Evolutionary conservation across 2,329 filamentous ascomycete species (phyloP).

Genomic region (Magnaporthales sp.): DNA sequence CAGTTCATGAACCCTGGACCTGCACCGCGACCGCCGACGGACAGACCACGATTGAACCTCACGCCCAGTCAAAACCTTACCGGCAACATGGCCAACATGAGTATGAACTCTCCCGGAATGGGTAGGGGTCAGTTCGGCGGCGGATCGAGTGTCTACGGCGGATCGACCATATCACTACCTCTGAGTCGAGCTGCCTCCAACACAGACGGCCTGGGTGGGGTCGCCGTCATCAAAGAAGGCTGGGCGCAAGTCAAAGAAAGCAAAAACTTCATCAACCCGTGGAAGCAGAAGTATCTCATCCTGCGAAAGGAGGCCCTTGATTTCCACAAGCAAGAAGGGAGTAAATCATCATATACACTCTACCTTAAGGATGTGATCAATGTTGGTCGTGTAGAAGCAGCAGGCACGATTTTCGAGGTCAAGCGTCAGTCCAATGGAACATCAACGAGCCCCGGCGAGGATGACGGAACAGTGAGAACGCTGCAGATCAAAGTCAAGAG

Average conservation of each 20-base stretch:
- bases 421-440: conserved; percentile 62
- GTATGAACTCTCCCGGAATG: conserved; percentile 53
- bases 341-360: conserved; percentile 81
- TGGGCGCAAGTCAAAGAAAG: conserved; percentile 87
- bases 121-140: conserved; percentile 41
- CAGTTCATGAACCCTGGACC: conserved; percentile 97
- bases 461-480: conserved; percentile 73
- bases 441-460: conserved; percentile 64
- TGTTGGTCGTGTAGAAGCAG: conserved; percentile 83
- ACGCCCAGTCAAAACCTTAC: conserved; percentile 68
- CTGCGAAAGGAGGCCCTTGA: conserved; percentile 88
- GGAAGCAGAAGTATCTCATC: conserved; percentile 89
- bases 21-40: conserved; percentile 79
- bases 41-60: conserved; percentile 72
- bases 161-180: conserved; percentile 65
- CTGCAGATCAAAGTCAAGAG: conserved; percentile 90
- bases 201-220: conserved; percentile 56
- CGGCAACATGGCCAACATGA: conserved; percentile 72
- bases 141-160: conserved; percentile 50
- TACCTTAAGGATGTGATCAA: conserved; percentile 80
- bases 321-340: conserved; percentile 85
- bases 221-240: conserved; percentile 71
- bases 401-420: conserved; percentile 90
- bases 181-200: conserved; percentile 53
- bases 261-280: conserved; percentile 71